These are phyloP conservation scores for Solanum chiquidenum DNA, from an alignment of 257 asterid species.

Conservation along the genomic window DNA sequence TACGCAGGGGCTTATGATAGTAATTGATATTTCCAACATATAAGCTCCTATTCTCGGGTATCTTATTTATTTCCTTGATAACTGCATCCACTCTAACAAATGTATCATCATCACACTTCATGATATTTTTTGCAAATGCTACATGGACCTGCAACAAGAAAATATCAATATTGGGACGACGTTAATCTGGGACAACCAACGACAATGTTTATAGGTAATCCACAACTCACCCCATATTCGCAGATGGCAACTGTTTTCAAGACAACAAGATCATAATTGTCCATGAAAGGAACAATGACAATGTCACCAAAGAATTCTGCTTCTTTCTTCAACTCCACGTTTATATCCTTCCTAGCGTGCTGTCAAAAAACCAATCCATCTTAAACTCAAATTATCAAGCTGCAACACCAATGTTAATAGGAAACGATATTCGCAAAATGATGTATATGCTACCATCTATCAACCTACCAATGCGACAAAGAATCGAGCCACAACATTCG, in stretches of 20 bases:
- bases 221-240: slow-evolving; percentile 69
- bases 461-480: slow-evolving; percentile 81
- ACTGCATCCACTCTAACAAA: slow-evolving; percentile 84
- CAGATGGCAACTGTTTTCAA: slow-evolving; percentile 89
- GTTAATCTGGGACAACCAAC: background rate
- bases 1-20: slow-evolving; percentile 78
- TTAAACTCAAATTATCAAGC: background rate
- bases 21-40: slow-evolving; percentile 84
- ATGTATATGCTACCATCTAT: background rate
- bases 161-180: background rate
- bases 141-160: slow-evolving; percentile 43
- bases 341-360: slow-evolving; percentile 77
- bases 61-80: slow-evolving; percentile 54
- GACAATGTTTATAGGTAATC: background rate
- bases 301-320: slow-evolving; percentile 90
- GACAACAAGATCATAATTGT: slow-evolving; percentile 91
- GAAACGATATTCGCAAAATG: background rate
- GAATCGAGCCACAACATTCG: slow-evolving; percentile 80
- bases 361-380: slow-evolving; percentile 13
- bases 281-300: slow-evolving; percentile 85
- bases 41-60: slow-evolving; percentile 47
- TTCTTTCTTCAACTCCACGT: slow-evolving; percentile 70
- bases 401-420: background rate
- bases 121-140: slow-evolving; percentile 60
- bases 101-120: slow-evolving; percentile 96